Percentiles rank a stretch among this genome's conserved stretches.
phyloP scores from a whole-genome alignment of 257 asterid genomes.

The Buddleja alternifolia region DNA sequence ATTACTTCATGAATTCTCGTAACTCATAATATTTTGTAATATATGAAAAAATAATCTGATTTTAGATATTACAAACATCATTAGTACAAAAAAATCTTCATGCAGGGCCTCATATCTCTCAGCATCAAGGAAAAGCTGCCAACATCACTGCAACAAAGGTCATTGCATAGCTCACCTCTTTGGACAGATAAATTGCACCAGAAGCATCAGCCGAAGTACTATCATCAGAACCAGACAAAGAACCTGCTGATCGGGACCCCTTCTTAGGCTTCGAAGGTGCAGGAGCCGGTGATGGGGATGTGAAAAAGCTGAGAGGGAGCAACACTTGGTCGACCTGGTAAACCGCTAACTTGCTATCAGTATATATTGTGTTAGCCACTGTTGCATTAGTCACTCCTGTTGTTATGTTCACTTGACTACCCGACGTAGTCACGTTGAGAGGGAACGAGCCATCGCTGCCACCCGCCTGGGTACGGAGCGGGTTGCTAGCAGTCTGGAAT shows the following conservation, averaged over 20 bases:
- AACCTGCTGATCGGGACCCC: constrained; percentile 16
- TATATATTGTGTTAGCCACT: constrained; percentile 41
- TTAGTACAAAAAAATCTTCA: constrained; percentile 10
- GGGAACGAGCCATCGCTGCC: constrained; percentile 55
- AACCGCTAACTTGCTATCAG: constrained; percentile 53
- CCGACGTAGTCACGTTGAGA: constrained; percentile 50
- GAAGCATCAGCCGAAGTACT: constrained; percentile 36
- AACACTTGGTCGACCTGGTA: constrained; percentile 61
- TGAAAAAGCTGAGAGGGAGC: constrained; percentile 54
- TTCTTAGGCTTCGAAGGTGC: constrained; percentile 45
- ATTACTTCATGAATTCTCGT: neutral
- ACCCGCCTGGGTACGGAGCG: constrained; percentile 62
- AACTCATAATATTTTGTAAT: neutral
- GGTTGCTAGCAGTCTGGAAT: constrained; percentile 62
- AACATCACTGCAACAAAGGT: constrained; percentile 10
- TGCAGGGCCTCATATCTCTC: neutral
- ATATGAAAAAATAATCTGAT: constrained; percentile 24
- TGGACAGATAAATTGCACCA: constrained; percentile 20
- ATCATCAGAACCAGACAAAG: constrained; percentile 35
- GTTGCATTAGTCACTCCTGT: constrained; percentile 56
- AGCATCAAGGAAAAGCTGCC: constrained; percentile 26
- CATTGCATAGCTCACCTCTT: constrained; percentile 20
- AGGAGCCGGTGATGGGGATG: constrained; percentile 55
- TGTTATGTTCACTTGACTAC: constrained; percentile 47
- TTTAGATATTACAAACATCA: constrained; percentile 9